Percentiles rank a stretch among this genome's conserved stretches.
Evolutionary conservation across 2,329 filamentous ascomycete species (phyloP).

Genomic region (Didymella pinodella): DNA sequence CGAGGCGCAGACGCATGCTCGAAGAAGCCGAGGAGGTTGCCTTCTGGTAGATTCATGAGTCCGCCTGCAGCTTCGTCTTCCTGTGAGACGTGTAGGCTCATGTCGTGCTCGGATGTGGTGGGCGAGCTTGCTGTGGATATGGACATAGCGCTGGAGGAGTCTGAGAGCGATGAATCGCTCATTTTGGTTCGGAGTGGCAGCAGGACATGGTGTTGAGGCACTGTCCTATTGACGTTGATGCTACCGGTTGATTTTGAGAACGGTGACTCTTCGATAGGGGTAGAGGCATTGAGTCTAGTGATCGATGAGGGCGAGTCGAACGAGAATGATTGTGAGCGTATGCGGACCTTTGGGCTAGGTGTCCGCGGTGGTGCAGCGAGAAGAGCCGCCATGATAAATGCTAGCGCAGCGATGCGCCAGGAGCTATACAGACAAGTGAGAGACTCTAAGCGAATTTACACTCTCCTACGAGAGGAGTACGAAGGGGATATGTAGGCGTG

Average conservation of each 20-base stretch:
- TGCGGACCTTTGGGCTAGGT: conserved; percentile 48
- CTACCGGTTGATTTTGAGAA: conserved; percentile 48
- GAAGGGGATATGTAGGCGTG: conserved; percentile 17
- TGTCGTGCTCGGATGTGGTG: conserved; percentile 27
- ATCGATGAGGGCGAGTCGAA: conserved; percentile 48
- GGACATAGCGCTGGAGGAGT: conserved; percentile 30
- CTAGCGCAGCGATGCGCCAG: background rate
- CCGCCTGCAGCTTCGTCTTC: conserved; percentile 14
- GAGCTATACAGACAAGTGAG: background rate
- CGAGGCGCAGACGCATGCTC: background rate
- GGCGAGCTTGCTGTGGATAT: conserved; percentile 38
- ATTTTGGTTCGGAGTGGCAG: conserved; percentile 43
- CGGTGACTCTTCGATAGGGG: conserved; percentile 45
- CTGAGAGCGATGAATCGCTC: conserved; percentile 43
- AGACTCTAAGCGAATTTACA: background rate
- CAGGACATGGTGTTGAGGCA: conserved; percentile 34
- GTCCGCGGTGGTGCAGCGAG: conserved; percentile 41
- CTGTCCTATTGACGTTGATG: conserved; percentile 26
- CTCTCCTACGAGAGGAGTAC: conserved; percentile 1
- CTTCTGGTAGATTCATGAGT: conserved; percentile 1
- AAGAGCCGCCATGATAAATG: conserved; percentile 29
- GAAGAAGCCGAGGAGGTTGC: conserved; percentile 16
- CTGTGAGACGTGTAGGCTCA: background rate
- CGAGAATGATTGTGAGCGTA: conserved; percentile 42
- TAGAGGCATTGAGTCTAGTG: conserved; percentile 39